phyloP scores from a whole-genome alignment of 139 green algal species.

The Volvox africanus region DNA sequence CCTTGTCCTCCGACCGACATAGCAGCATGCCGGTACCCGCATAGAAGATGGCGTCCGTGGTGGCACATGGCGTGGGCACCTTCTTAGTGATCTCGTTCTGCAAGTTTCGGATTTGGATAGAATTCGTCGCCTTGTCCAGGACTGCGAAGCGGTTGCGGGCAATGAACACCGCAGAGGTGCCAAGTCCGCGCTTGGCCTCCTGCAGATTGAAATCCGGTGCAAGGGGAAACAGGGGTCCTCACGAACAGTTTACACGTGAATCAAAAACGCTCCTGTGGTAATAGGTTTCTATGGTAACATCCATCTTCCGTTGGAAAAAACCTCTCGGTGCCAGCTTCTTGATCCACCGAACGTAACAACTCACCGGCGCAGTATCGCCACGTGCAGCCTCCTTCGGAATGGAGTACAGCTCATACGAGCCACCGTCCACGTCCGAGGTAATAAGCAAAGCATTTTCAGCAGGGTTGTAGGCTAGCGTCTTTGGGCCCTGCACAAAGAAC shows the following conservation, averaged over 20 bases:
- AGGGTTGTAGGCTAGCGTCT: constrained; percentile 95
- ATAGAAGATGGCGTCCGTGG: constrained; percentile 96
- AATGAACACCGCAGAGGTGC: constrained; percentile 94
- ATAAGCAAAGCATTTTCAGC: constrained; percentile 97
- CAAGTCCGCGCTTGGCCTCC: constrained; percentile 89
- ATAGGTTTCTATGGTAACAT: too few relatives aligned
- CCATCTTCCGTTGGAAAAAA: too few relatives aligned
- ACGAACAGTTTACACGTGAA: too few relatives aligned
- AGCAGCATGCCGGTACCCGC: constrained; percentile 96
- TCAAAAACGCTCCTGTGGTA: too few relatives aligned
- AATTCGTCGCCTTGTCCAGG: constrained; percentile 89
- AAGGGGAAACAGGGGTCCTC: too few relatives aligned
- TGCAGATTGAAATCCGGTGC: constrained; percentile 28
- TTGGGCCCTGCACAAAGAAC: constrained; percentile 47
- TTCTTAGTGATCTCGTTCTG: constrained; percentile 99
- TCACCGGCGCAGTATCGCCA: constrained; percentile 70
- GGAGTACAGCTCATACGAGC: constrained; percentile 95
- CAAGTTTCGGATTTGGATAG: constrained; percentile 97
- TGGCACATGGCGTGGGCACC: constrained; percentile 81
- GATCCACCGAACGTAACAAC: not conserved
- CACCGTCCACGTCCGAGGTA: constrained; percentile 92
- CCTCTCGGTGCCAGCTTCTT: too few relatives aligned
- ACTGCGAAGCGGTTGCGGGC: constrained; percentile 98
- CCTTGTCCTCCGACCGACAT: constrained; percentile 95
- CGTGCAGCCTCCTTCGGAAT: constrained; percentile 88